These are phyloP conservation scores for Mycena galericulata DNA, from an alignment of 768 basidiomycete genomes.

Conservation along the genomic window DNA sequence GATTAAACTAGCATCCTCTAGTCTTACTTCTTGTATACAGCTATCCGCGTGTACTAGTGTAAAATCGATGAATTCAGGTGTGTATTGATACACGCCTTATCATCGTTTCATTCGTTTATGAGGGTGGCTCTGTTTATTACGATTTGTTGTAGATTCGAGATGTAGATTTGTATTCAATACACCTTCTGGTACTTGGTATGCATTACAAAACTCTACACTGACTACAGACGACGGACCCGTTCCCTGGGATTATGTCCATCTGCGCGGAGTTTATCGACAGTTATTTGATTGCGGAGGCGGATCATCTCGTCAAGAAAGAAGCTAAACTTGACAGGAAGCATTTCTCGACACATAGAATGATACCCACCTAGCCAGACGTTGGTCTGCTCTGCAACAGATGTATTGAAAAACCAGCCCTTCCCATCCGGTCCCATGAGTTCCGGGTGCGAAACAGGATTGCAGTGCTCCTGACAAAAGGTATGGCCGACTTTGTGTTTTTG, in stretches of 20 bases:
- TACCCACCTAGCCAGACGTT: constrained; percentile 53
- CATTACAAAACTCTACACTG: neutral
- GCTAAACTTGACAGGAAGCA: constrained; percentile 43
- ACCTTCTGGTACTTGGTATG: neutral
- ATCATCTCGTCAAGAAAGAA: constrained; percentile 58
- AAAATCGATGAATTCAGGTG: too few relatives aligned
- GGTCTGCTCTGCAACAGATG: constrained; percentile 50
- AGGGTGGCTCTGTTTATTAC: too few relatives aligned
- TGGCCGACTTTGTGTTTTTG: constrained; percentile 26
- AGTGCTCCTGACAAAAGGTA: constrained; percentile 22
- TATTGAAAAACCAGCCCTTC: constrained; percentile 44
- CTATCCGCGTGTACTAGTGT: too few relatives aligned
- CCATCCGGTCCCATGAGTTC: constrained; percentile 25
- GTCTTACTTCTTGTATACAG: too few relatives aligned
- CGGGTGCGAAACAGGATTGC: constrained; percentile 15
- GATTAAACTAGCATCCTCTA: too few relatives aligned
- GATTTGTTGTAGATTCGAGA: neutral
- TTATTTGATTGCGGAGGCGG: constrained; percentile 36
- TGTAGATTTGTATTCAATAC: too few relatives aligned
- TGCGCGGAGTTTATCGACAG: constrained; percentile 29
- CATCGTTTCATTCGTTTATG: too few relatives aligned
- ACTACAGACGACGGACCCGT: neutral
- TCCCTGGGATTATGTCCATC: constrained; percentile 30
- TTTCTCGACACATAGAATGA: constrained; percentile 47
- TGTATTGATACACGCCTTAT: too few relatives aligned